phyloP scores from a whole-genome alignment of 768 basidiomycete genomes.

The Phanerodontia chrysosporium region DNA sequence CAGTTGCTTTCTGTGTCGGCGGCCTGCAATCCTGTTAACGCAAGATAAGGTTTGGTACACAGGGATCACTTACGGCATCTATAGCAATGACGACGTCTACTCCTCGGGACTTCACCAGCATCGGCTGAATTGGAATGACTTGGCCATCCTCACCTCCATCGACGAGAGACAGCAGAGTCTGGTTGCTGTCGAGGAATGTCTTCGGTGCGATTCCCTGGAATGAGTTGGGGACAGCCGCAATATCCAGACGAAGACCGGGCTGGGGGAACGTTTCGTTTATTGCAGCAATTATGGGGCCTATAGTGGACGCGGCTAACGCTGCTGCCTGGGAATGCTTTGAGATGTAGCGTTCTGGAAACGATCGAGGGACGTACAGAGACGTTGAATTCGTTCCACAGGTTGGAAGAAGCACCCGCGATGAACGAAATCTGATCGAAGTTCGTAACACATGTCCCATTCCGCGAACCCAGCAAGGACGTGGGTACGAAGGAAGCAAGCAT shows the following conservation, averaged over 20 bases:
- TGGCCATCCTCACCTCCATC: constrained; percentile 70
- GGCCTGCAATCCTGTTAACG: constrained; percentile 21
- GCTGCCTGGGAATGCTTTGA: too few relatives aligned
- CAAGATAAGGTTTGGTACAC: neutral
- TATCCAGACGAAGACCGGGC: constrained; percentile 12
- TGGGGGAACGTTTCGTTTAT: constrained; percentile 28
- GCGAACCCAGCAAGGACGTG: constrained; percentile 61
- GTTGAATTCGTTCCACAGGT: constrained; percentile 53
- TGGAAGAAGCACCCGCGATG: constrained; percentile 72
- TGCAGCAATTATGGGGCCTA: constrained; percentile 42
- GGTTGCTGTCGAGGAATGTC: constrained; percentile 51
- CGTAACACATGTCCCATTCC: constrained; percentile 57
- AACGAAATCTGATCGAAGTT: constrained; percentile 76
- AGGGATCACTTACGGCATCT: constrained; percentile 39
- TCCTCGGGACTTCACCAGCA: constrained; percentile 63
- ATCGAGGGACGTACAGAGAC: constrained; percentile 14
- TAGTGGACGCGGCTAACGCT: constrained; percentile 27
- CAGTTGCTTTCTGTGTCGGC: constrained; percentile 54
- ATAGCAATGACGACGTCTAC: constrained; percentile 76
- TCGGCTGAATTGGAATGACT: constrained; percentile 65
- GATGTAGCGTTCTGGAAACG: neutral
- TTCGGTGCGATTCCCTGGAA: constrained; percentile 45
- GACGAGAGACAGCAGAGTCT: constrained; percentile 55
- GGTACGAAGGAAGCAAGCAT: constrained; percentile 67
- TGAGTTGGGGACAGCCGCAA: constrained; percentile 29